Conservation (phyloP, 257 asterid species). For the Cynanchum wilfordii region DNA sequence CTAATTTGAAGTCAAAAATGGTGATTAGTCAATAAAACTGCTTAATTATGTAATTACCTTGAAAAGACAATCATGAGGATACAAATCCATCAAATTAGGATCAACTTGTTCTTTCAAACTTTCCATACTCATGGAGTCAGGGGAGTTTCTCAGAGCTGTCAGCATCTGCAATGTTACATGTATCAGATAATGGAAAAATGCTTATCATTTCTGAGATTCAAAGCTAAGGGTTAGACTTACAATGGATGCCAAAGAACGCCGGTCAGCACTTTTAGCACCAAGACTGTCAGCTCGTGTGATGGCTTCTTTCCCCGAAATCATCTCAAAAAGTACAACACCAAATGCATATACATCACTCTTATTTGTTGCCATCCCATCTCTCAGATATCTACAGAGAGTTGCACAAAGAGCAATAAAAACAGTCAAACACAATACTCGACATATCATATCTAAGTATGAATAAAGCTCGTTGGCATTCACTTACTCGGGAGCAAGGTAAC, state of each 20-base stretch:
- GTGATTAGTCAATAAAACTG: not conserved
- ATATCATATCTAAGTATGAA: not conserved
- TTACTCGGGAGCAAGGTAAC: slow-evolving; percentile 97
- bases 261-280: slow-evolving; percentile 55
- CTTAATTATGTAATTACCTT: slow-evolving; percentile 45
- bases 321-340: slow-evolving; percentile 84
- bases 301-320: slow-evolving; percentile 90
- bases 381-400: slow-evolving; percentile 56
- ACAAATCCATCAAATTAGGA: slow-evolving; percentile 71
- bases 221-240: slow-evolving; percentile 44
- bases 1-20: not conserved
- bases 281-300: slow-evolving; percentile 37
- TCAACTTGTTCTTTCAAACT: slow-evolving; percentile 78
- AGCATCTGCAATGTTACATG: slow-evolving; percentile 62
- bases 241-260: slow-evolving; percentile 81
- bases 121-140: slow-evolving; percentile 76
- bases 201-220: not conserved
- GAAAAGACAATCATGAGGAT: slow-evolving; percentile 88
- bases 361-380: slow-evolving; percentile 79
- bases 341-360: slow-evolving; percentile 96
- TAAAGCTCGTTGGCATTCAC: slow-evolving; percentile 17
- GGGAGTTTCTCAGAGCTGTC: slow-evolving; percentile 67
- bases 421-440: not conserved
- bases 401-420: slow-evolving; percentile 22
- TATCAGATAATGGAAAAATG: slow-evolving; percentile 12